A percentile compares a stretch with the other conserved stretches of the same genome.
phyloP scores from a whole-genome alignment of 2,329 filamentous ascomycete genomes.

The Aspergillus transmontanensis region DNA sequence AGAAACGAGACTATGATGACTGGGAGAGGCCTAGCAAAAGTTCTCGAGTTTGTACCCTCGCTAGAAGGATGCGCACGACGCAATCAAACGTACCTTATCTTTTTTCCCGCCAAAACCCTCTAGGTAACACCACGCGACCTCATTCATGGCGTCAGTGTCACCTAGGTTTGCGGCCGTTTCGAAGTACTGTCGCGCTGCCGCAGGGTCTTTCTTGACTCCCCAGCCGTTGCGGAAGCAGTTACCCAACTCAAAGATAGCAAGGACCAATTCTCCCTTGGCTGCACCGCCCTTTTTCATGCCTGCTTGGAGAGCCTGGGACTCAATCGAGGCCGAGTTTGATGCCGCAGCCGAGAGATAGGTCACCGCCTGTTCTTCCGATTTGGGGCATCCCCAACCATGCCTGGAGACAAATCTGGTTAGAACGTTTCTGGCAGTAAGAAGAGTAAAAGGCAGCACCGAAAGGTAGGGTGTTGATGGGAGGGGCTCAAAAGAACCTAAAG shows the following conservation, averaged over 20 bases:
- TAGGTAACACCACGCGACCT: constrained; percentile 92
- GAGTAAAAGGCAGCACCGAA: not conserved
- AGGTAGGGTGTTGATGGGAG: not conserved
- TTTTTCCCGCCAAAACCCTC: constrained; percentile 98
- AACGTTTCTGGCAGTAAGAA: not conserved
- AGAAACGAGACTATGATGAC: constrained; percentile 1
- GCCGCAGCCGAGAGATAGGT: constrained; percentile 86
- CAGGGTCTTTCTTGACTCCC: constrained; percentile 83
- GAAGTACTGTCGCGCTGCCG: constrained; percentile 89
- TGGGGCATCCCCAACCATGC: constrained; percentile 87
- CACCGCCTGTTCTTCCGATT: constrained; percentile 73
- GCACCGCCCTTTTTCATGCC: constrained; percentile 91
- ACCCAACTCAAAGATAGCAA: constrained; percentile 89
- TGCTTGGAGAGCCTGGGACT: constrained; percentile 79
- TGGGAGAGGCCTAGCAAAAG: not conserved
- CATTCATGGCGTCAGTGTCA: constrained; percentile 97
- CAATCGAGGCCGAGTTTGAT: constrained; percentile 83
- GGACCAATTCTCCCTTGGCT: constrained; percentile 92
- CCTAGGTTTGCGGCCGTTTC: constrained; percentile 96
- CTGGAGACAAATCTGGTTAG: constrained; percentile 47
- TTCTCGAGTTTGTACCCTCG: not conserved
- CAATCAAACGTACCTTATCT: constrained; percentile 76
- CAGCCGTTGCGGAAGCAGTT: constrained; percentile 85
- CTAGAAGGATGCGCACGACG: constrained; percentile 1
- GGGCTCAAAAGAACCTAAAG: not conserved